phyloP scores from a whole-genome alignment of 805 yeast genomes.

The Teunomyces kruisii region DNA sequence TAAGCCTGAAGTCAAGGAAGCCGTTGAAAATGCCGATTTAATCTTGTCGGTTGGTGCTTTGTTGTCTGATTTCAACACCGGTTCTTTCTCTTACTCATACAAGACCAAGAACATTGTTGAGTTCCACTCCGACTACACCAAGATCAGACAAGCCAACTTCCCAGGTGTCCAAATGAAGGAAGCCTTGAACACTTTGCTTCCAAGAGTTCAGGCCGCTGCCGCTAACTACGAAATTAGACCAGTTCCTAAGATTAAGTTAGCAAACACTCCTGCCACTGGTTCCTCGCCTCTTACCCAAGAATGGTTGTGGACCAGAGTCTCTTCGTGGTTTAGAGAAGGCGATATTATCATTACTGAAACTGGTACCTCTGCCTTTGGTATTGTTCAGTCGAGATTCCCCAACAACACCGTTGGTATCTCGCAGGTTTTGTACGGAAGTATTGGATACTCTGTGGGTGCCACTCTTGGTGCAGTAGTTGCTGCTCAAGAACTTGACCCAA shows the following conservation, averaged over 20 bases:
- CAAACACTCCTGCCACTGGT: constrained; percentile 42
- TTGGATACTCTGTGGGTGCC: constrained; percentile 70
- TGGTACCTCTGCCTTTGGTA: constrained; percentile 76
- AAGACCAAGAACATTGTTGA: constrained; percentile 73
- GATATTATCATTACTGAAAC: constrained; percentile 71
- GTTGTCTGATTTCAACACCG: constrained; percentile 87
- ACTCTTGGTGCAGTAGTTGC: constrained; percentile 69
- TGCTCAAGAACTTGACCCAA: constrained; percentile 60
- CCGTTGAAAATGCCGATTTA: constrained; percentile 74
- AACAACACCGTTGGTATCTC: constrained; percentile 61
- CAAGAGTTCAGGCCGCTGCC: constrained; percentile 36
- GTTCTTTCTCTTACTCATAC: constrained; percentile 77
- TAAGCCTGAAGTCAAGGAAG: constrained; percentile 65
- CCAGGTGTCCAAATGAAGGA: constrained; percentile 72
- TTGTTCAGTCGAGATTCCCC: constrained; percentile 66
- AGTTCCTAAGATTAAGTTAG: constrained; percentile 53
- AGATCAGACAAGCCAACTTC: constrained; percentile 67
- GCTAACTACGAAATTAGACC: constrained; percentile 40
- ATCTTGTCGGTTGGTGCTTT: constrained; percentile 79
- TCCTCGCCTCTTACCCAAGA: constrained; percentile 49
- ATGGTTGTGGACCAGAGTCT: constrained; percentile 66
- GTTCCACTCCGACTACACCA: constrained; percentile 75
- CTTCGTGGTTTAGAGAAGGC: constrained; percentile 63
- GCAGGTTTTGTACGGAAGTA: constrained; percentile 76
- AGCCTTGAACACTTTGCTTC: constrained; percentile 32